Evolutionary conservation across 768 basidiomycete genomes (phyloP).

Genomic region (Amanita muscaria): DNA sequence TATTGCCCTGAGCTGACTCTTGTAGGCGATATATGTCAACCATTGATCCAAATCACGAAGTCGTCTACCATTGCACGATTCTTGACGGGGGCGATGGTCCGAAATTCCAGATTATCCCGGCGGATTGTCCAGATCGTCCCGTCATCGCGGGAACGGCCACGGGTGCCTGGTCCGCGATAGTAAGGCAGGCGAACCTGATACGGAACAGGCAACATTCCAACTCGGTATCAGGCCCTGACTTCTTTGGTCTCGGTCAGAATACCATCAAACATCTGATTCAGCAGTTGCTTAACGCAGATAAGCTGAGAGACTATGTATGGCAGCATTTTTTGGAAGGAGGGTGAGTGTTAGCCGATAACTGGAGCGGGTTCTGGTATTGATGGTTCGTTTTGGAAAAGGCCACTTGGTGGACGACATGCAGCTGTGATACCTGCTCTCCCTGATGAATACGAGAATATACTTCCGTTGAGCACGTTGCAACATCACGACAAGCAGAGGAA

Average conservation of each 20-base stretch:
- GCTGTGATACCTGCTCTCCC: conserved; percentile 75
- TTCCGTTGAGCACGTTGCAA: conserved; percentile 40
- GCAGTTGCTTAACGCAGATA: conserved; percentile 65
- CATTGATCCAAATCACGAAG: conserved; percentile 53
- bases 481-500: conserved; percentile 29
- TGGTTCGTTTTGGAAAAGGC: conserved; percentile 31
- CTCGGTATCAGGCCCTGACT: conserved; percentile 83
- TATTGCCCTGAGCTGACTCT: conserved; percentile 5
- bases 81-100: conserved; percentile 80
- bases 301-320: conserved; percentile 76
- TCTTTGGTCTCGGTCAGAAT: conserved; percentile 81
- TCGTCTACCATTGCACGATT: conserved; percentile 76
- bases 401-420: conserved; percentile 73
- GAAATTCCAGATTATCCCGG: conserved; percentile 76
- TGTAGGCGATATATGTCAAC: conserved; percentile 73
- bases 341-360: conserved; percentile 38
- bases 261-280: conserved; percentile 89
- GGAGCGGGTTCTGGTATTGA: conserved; percentile 4
- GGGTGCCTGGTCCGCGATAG: conserved; percentile 79
- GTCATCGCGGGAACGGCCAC: conserved; percentile 84
- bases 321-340: conserved; percentile 82
- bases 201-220: conserved; percentile 79
- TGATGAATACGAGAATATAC: conserved; percentile 54
- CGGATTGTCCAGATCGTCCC: conserved; percentile 60
- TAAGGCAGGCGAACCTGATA: conserved; percentile 73